Base-by-base conservation (phyloP, 2,329 filamentous ascomycete species). In the Lecanicillium sp. region DNA sequence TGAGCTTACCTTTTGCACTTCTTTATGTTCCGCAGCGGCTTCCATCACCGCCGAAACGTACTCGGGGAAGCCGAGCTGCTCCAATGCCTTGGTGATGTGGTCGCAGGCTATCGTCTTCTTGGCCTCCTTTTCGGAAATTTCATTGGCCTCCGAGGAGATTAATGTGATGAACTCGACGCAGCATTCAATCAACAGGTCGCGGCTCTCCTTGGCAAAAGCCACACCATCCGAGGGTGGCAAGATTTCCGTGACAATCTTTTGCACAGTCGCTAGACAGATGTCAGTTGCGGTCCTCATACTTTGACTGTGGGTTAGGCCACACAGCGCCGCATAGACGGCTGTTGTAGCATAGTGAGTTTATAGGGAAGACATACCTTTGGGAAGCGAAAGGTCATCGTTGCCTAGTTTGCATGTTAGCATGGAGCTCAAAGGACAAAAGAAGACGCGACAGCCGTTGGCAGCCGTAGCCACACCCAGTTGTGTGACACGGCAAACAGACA, bases 71-170 rank as follows among this genome's bases (percentile, higher is more conserved):
- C 90, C 92, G 15, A 98, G 77, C 53, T 94, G 86, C 52, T 90
- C 85, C 30, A 98, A 74, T 1, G 92, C 92, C 56, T 90, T 90
- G 56, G 90, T 94, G 53, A 98, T 94, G 66, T 98, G 92, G 55
- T 98, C 92, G 61, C 87, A 94, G 11, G 90, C 90, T 52, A 98
- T 98, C 4, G 92, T 98, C 74, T 98, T 98, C 71, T 98, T 98
- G 36, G 89, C 87, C 56, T 98, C 92, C 63, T 95, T 95, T 61
- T 98, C 92, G 11, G 89, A 94, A 48, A 98, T 98, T 54, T 98
- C 92, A 63, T 98, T 98, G 46, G 92, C 92, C 67, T 98, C 90
- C 34, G 87, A 94, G n/a, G 89, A 96, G 51, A 98, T 85, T 54
- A 98, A 78, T 14, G 92, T 97, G 62, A 98, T 96, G 62, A 98